Conservation (phyloP, 2,329 filamentous ascomycete species). For the Xylariaceae sp. region DNA sequence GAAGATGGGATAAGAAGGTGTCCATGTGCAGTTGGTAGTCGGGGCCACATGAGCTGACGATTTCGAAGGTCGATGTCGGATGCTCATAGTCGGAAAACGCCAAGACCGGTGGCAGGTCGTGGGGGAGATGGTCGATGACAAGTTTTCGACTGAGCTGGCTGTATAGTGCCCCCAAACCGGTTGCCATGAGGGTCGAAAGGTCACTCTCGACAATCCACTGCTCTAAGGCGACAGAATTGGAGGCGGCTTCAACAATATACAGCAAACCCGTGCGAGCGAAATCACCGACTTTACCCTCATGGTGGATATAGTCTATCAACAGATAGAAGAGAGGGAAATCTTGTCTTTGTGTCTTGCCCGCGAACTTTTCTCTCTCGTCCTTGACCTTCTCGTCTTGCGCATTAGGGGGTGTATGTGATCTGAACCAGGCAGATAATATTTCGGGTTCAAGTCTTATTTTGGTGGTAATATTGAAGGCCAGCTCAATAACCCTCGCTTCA, state of each 20-base stretch:
- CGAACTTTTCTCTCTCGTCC: conserved; percentile 63
- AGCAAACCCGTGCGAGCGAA: conserved; percentile 91
- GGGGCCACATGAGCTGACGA: conserved; percentile 68
- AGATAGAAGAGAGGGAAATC: conserved; percentile 97
- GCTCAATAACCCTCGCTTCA: conserved; percentile 83
- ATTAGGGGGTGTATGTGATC: conserved; percentile 42
- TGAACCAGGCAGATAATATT: conserved; percentile 90
- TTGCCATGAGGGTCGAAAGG: conserved; percentile 94
- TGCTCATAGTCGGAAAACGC: conserved; percentile 85
- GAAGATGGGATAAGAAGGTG: conserved; percentile 88
- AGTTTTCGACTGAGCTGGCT: conserved; percentile 70
- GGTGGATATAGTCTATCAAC: conserved; percentile 92
- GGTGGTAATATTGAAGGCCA: conserved; percentile 92
- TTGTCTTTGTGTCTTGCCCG: conserved; percentile 78
- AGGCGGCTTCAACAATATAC: conserved; percentile 93
- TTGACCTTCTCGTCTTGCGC: conserved; percentile 38
- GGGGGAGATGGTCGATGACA: conserved; percentile 71
- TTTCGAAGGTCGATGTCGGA: conserved; percentile 63
- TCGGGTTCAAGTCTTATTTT: conserved; percentile 88
- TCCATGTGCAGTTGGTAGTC: conserved; percentile 84
- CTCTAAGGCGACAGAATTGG: conserved; percentile 75
- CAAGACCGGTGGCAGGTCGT: conserved; percentile 76
- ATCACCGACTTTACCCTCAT: conserved; percentile 90
- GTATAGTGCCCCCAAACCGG: conserved; percentile 76
- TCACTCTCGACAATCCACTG: conserved; percentile 98